phyloP scores from a whole-genome alignment of 139 green algal genomes.

The Microglena sp. region DNA sequence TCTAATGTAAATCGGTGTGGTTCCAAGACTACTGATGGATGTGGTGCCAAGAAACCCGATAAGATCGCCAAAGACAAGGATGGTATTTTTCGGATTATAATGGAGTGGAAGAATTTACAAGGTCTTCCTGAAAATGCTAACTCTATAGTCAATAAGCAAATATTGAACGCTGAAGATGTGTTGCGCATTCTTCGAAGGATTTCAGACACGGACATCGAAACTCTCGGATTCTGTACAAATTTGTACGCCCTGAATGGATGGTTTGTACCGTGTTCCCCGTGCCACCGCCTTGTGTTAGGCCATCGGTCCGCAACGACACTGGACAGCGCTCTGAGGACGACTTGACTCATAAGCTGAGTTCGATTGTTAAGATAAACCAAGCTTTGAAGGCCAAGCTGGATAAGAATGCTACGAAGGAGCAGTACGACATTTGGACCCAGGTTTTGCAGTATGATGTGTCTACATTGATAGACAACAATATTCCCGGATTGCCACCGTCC shows the following conservation, averaged over 20 bases:
- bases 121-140: neutral
- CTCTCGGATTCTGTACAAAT: slow-evolving; percentile 71
- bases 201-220: slow-evolving; percentile 75
- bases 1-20: slow-evolving; percentile 1
- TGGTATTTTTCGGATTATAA: neutral
- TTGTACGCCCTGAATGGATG: slow-evolving; percentile 84
- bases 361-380: slow-evolving; percentile 87
- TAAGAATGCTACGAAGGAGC: slow-evolving; percentile 51
- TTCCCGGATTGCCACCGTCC: slow-evolving; percentile 27
- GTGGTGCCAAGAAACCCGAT: slow-evolving; percentile 4
- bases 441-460: slow-evolving; percentile 74
- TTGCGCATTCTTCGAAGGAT: slow-evolving; percentile 81
- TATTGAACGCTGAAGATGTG: slow-evolving; percentile 61
- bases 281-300: slow-evolving; percentile 68
- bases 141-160: neutral
- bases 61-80: neutral
- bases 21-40: no score
- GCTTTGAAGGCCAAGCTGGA: slow-evolving; percentile 73
- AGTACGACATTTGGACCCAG: slow-evolving; percentile 22
- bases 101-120: slow-evolving; percentile 15
- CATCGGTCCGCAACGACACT: slow-evolving; percentile 46
- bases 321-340: slow-evolving; percentile 78
- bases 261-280: slow-evolving; percentile 84
- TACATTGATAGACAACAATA: slow-evolving; percentile 92
- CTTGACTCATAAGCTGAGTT: slow-evolving; percentile 86